Base-by-base conservation (phyloP, 352 stramenopile species). In the Pythium utonaiense region DNA sequence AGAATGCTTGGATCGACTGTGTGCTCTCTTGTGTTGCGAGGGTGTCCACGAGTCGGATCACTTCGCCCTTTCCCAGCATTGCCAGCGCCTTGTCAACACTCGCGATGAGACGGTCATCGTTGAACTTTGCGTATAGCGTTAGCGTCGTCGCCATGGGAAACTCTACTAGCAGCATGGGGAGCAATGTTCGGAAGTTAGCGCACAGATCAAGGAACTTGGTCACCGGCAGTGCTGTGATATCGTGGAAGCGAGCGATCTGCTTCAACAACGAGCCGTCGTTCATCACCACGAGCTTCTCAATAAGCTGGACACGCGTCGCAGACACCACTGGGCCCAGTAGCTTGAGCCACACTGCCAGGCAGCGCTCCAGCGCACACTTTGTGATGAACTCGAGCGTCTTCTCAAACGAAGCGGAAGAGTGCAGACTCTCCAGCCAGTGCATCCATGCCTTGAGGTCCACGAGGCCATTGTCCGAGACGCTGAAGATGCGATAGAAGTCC, bases 401-500 rank as follows among this genome's bases (percentile, higher is more conserved):
- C 9, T 76, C 57, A n/a, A 70, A 71, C 30, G 55, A n/a, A 31
- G 16, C 2, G 12, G 27, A 3, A 28, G 17, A 38, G 33, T 30
- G 48, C 41, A 47, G 33, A 40, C 60, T 65, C 31, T 75, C 72
- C 21, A 89, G 55, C 80, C 77, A 89, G 16, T 68, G 63, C 25
- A 83, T 74, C 80, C 80, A 89, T 10, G 57, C 41, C 19, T 75
- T 67, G 21, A 89, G 62, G 22, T 80, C 68, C 14, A 57, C 21
- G 9, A 48, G 6, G 3, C 71, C 61, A 2, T 71, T 44, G 14
- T 82, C 69, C 1, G 80, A 60, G 2, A 16, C 22, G 6, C 64
- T 62, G 31, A 88, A 89, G n/a, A 85, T 42, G 5, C 71, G 66
- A 13, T 83, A 76, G n/a, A 83, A 68, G 14, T 83, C 80, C 40